These are phyloP conservation scores for Marasmius oreades DNA, from an alignment of 1,284 basidiomycete genomes.

Conservation along the genomic window DNA sequence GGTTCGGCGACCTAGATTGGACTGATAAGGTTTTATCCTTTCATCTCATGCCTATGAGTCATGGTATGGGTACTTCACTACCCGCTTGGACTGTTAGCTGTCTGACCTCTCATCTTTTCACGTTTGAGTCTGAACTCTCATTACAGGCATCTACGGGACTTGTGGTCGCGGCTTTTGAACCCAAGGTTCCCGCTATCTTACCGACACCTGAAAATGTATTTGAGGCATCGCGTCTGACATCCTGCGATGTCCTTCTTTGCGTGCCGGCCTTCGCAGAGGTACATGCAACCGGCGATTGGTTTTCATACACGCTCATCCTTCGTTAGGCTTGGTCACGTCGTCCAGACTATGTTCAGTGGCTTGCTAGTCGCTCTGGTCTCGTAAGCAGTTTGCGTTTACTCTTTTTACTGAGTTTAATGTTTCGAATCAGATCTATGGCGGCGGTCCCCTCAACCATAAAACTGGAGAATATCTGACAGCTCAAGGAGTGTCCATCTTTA, in stretches of 20 bases:
- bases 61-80: conserved; percentile 20
- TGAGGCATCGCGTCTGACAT: not conserved
- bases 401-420: not conserved
- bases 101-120: conserved; percentile 12
- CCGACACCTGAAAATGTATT: not conserved
- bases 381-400: not conserved
- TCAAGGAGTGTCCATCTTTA: no score
- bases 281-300: no score
- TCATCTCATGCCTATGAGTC: conserved; percentile 20
- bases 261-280: not conserved
- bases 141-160: no score
- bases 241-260: not conserved
- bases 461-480: no score
- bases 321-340: not conserved
- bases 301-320: not conserved
- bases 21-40: conserved; percentile 12
- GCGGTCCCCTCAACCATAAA: no score
- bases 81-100: conserved; percentile 17
- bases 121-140: conserved; percentile 8
- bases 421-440: not conserved
- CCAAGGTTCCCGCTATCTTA: not conserved
- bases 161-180: not conserved
- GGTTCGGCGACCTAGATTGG: conserved; percentile 20
- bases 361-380: not conserved
- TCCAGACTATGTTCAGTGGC: not conserved